phyloP scores from a whole-genome alignment of 1,284 basidiomycete species.

The Exobasidium cylindrosporum region DNA sequence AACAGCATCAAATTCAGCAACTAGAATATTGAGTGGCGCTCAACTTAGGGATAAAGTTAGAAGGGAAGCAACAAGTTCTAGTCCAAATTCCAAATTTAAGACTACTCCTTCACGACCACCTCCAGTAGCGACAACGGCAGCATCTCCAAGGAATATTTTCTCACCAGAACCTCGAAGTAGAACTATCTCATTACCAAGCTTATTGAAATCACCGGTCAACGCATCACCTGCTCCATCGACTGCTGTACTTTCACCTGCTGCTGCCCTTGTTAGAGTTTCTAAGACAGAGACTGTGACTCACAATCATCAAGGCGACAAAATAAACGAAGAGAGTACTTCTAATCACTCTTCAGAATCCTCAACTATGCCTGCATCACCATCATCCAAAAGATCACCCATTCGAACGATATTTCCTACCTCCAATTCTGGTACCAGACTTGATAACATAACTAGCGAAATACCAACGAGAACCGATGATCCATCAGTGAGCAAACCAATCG shows the following conservation, averaged over 20 bases:
- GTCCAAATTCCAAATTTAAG: too few relatives aligned
- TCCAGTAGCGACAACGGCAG: too few relatives aligned
- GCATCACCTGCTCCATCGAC: background rate
- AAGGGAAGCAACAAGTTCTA: background rate
- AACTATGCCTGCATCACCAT: background rate
- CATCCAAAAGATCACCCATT: too few relatives aligned
- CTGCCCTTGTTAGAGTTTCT: background rate
- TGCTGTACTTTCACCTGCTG: background rate
- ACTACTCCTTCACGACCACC: too few relatives aligned
- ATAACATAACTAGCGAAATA: background rate
- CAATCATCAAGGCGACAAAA: background rate
- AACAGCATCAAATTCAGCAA: background rate
- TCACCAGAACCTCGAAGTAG: background rate
- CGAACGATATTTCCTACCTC: too few relatives aligned
- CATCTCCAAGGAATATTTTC: background rate
- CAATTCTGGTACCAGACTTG: background rate
- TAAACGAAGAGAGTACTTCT: background rate
- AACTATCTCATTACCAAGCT: background rate
- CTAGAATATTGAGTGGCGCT: background rate
- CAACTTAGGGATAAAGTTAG: background rate
- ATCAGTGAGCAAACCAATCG: too few relatives aligned
- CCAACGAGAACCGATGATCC: background rate
- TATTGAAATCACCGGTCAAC: slow-evolving; percentile 1
- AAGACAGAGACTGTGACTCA: background rate
- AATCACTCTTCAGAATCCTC: background rate